A percentile compares a stretch with the other conserved stretches of the same genome.
These are phyloP conservation scores for Didymella arachidicola DNA, from an alignment of 2,329 filamentous ascomycete genomes.

Conservation along the genomic window DNA sequence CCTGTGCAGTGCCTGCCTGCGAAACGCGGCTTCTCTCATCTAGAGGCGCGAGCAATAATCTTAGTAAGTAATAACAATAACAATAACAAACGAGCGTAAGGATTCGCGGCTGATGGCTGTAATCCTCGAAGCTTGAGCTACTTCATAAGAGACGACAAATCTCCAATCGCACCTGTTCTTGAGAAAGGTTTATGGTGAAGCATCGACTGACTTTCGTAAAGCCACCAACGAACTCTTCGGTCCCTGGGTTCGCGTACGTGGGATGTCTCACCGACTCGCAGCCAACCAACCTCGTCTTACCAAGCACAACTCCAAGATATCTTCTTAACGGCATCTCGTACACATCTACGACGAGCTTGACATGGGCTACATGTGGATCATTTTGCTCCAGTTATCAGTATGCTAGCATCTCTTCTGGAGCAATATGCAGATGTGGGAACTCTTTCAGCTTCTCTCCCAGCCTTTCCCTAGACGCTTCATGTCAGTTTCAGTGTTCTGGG, in stretches of 20 bases:
- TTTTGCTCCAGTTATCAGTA: constrained; percentile 7
- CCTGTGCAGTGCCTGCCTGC: neutral
- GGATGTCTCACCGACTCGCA: constrained; percentile 3
- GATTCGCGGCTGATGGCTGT: neutral
- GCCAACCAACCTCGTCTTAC: neutral
- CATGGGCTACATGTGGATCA: neutral
- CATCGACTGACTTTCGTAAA: neutral
- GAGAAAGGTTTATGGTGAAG: neutral
- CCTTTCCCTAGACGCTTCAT: neutral
- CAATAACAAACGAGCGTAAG: too few species aligned
- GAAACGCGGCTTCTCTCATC: neutral
- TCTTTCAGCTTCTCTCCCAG: neutral
- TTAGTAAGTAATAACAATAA: neutral
- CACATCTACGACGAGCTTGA: neutral
- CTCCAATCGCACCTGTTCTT: neutral
- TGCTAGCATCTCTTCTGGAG: neutral
- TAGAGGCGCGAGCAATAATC: neutral
- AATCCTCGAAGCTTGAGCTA: neutral
- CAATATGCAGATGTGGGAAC: constrained; percentile 6
- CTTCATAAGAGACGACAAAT: too few species aligned
- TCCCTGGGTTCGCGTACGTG: neutral
- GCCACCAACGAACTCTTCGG: constrained; percentile 3
- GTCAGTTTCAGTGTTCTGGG: neutral
- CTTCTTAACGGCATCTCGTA: neutral
- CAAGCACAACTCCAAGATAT: neutral